Base-by-base conservation (phyloP, 1,139 yeast genomes). In the Debaryomyces sp. region DNA sequence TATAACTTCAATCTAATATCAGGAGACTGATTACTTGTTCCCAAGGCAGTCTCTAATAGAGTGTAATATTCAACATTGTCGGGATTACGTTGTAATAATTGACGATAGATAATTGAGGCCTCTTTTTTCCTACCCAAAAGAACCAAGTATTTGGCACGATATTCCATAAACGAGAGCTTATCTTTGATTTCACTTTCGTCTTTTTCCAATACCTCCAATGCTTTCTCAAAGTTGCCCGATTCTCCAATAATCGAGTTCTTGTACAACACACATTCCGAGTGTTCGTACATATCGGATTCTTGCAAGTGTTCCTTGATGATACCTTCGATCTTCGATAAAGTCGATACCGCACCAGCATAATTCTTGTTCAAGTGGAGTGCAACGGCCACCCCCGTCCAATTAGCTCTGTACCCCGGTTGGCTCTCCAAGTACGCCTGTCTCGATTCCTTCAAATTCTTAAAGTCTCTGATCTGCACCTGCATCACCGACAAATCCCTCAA, bases 351-450 rank as follows among this genome's bases (percentile, higher is more conserved):
- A 13, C 80, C 81, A 30, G 71, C 72, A 60, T 76, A 80, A 61
- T 92, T 90, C 24, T 81, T 79, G 61, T 80, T 81, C 62, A 92
- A 75, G 64, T 89, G 90, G 61, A 88, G 90, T 0, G 97, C 96
- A 36, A 89, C 77, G 0, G 97, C 97, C 48, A 89, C 75, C 0
- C 88, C 87, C 2, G 96, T 88, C 97, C 98, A 95, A 61, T 90
- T 87, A 56, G 95, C 94, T 55, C 97, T 81, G 63, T 82, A 87
- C 0, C 96, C 96, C 10, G 96, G 87, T 58, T 83, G 88, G 38
- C 81, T 80, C 58, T 87, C 89, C 66, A 95, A 77, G 61, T 84
- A 84, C 42, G 78, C 77, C 53, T 82, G 83, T 60, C 98, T 80
- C 2, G 94, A 79, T 15, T 71, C 78, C 6, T 80, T 77, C 55